Evolutionary conservation across 1,284 basidiomycete species (phyloP), one percentile per base, ranked within the genome.

Genomic region (Gomphus bonarii): DNA sequence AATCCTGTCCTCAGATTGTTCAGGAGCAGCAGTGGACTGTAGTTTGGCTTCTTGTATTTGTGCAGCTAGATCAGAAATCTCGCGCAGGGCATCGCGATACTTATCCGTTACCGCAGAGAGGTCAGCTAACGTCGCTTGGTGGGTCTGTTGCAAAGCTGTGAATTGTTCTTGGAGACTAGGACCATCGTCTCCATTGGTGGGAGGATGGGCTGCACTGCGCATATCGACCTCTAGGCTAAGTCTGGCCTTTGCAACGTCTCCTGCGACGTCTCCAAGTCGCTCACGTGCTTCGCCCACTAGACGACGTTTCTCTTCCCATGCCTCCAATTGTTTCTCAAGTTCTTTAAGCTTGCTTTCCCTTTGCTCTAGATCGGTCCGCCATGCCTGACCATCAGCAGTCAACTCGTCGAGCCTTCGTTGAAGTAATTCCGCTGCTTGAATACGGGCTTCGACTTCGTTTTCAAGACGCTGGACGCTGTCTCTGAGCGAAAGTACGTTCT

Each of bases 41-140:
- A 86, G 79, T 64, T 84, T 91, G 10, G 81, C 79, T 66, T 92
- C 91, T 65, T 91, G 81, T 43, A 93, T 82, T 68, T 92, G 90
- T 18, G 82, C 80, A 14, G 86, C 85, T 48, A 97, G 78, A 62
- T 93, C 89, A 12, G 87, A 87, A 60, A 97, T 92, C 68, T 94
- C 89, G 58, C 80, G 79, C 30, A 95, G 76, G n/a, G 93, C 88
- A 62, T 95, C 88, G 38, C 85, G 84, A 67, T 95, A 95, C 68
- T 92, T 93, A 43, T 73, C 71, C 4, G 87, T 85, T 38, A 95
- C 79, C 1, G 80, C 75, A 9, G 90, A 84, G 30, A 95, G 77
- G 65, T 94, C 88, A 2, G 81, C 75, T 10, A 94, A 77, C 0
- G 91, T 91, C 20, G 83, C 82, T 46, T 84, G 79, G 64, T 91